Percentiles rank a stretch among this genome's conserved stretches.
phyloP scores from a whole-genome alignment of 2,329 filamentous ascomycete genomes.

The Neofusicoccum parvum region DNA sequence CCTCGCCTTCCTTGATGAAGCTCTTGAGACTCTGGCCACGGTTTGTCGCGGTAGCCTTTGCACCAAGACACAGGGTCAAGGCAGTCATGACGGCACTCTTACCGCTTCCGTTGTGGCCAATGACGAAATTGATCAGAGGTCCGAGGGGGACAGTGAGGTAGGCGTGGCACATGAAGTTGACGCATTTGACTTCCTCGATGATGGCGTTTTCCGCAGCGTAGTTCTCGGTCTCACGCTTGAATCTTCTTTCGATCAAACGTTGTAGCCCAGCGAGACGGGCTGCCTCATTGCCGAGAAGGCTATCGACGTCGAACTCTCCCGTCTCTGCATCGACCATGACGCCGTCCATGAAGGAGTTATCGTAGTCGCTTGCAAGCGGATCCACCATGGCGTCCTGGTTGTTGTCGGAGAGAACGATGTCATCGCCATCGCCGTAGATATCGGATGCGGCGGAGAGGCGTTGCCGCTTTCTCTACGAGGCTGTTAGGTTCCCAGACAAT shows the following conservation, averaged over 20 bases:
- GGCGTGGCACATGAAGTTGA: slow-evolving; percentile 96
- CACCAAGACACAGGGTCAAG: slow-evolving; percentile 90
- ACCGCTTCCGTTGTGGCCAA: slow-evolving; percentile 95
- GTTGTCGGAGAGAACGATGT: background rate
- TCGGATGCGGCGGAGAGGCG: background rate
- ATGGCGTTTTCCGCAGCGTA: slow-evolving; percentile 80
- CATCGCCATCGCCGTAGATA: background rate
- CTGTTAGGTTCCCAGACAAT: background rate
- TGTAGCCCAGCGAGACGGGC: background rate
- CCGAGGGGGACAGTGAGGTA: slow-evolving; percentile 82
- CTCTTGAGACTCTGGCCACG: slow-evolving; percentile 85
- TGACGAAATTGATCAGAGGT: slow-evolving; percentile 95
- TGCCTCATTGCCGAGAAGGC: background rate
- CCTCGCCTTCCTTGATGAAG: slow-evolving; percentile 76
- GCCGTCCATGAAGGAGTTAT: background rate
- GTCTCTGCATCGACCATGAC: background rate
- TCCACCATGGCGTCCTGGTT: background rate
- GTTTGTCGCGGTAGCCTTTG: slow-evolving; percentile 90
- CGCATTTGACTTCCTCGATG: slow-evolving; percentile 81
- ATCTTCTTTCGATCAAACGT: slow-evolving; percentile 14
- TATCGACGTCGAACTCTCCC: background rate
- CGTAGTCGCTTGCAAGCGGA: background rate
- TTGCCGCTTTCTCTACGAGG: slow-evolving; percentile 12
- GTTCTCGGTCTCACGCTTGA: slow-evolving; percentile 51
- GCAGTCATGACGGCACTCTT: slow-evolving; percentile 96